Evolutionary conservation across 202 grass and related monocot species (phyloP).

Genomic region (Dendrocalamus latiflorus): DNA sequence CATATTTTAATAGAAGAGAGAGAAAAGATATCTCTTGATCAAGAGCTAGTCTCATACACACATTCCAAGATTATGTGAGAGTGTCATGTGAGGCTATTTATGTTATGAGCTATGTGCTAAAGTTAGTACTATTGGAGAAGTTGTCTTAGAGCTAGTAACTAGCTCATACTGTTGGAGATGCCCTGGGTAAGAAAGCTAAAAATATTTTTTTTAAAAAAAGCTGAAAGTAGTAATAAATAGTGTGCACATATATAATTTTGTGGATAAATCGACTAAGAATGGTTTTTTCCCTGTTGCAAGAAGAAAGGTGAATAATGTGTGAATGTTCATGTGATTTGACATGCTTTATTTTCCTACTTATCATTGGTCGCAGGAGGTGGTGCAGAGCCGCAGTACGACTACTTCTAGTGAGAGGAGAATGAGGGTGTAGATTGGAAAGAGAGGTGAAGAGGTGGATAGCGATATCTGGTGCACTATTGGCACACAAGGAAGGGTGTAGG

Average conservation of each 20-base stretch:
- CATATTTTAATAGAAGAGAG: no score
- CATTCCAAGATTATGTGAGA: no score
- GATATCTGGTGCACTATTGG: slow-evolving; percentile 42
- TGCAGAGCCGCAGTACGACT: not conserved
- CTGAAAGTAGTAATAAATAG: not conserved
- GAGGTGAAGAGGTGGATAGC: not conserved
- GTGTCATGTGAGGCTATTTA: no score
- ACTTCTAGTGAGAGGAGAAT: not conserved
- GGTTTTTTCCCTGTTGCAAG: not conserved
- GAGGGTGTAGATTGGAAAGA: slow-evolving; percentile 7
- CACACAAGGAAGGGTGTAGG: slow-evolving; percentile 29
- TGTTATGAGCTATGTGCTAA: no score
- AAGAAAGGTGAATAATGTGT: not conserved
- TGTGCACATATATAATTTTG: not conserved
- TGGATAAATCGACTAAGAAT: not conserved
- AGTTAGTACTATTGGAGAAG: no score
- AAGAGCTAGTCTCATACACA: no score
- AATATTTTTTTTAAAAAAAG: not conserved
- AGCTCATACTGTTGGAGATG: no score
- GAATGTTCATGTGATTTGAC: slow-evolving; percentile 30
- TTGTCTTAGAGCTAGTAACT: no score
- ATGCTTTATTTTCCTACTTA: slow-evolving; percentile 23
- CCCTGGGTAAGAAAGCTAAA: not conserved
- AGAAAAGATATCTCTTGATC: no score
- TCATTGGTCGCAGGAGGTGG: slow-evolving; percentile 25